Conservation (phyloP, 176 grass and related monocot species). For the Hyparrhenia diplandra region DNA sequence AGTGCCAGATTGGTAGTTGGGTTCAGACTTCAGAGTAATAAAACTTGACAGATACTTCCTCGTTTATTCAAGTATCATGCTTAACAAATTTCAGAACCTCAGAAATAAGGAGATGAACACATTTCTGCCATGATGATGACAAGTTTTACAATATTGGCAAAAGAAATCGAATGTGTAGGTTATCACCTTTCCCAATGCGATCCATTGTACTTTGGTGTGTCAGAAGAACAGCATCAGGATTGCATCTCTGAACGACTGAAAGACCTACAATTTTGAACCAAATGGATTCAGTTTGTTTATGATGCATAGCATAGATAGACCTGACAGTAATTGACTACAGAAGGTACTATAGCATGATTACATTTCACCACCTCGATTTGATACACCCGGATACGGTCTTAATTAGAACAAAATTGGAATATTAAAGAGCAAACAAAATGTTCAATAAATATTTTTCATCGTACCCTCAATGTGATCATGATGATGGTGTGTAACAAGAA, state of each 20-base stretch:
- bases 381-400: neutral
- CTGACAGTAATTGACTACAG: conserved; percentile 17
- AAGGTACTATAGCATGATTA: neutral
- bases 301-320: neutral
- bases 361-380: conserved; percentile 3
- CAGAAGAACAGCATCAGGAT: conserved; percentile 72
- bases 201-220: conserved; percentile 76
- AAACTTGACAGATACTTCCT: neutral
- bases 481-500: conserved; percentile 97
- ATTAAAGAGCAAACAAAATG: neutral
- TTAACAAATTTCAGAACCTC: conserved; percentile 5
- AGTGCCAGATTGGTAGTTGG: neutral
- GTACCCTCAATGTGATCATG: conserved; percentile 87
- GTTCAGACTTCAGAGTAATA: neutral
- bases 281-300: neutral
- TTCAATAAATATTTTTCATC: conserved; percentile 1
- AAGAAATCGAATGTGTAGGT: neutral
- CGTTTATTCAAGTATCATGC: neutral
- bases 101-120: conserved; percentile 1
- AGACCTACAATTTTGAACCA: conserved; percentile 52
- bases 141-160: neutral
- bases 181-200: conserved; percentile 60
- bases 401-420: conserved; percentile 2
- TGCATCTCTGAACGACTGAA: conserved; percentile 77
- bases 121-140: neutral